Percentiles rank a stretch among this genome's conserved stretches.
Conservation (phyloP, 2,329 filamentous ascomycete genomes). For the Diplodia scrobiculata region DNA sequence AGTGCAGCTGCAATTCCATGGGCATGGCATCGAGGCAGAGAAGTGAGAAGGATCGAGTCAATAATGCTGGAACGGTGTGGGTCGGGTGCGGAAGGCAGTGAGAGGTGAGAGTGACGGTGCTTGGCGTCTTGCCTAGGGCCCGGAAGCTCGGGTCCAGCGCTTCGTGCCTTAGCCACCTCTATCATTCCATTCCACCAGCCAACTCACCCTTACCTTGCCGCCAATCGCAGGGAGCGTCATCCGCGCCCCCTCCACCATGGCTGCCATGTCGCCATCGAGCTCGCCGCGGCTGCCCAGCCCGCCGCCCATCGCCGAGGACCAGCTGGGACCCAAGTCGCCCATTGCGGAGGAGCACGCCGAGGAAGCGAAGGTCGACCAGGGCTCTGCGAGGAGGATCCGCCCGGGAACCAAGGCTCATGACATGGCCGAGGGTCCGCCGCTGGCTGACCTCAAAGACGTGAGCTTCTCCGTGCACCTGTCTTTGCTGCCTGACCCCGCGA, state of each 20-base stretch:
- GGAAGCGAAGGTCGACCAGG: constrained; percentile 65
- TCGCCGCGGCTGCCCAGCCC: constrained; percentile 93
- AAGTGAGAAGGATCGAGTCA: too few species aligned
- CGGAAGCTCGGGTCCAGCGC: neutral
- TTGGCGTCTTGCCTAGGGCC: neutral
- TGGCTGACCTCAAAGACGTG: constrained; percentile 75
- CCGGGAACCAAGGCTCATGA: constrained; percentile 89
- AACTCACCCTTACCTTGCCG: neutral
- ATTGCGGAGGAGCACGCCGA: constrained; percentile 53
- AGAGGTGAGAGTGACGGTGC: neutral
- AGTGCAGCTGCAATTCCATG: too few species aligned
- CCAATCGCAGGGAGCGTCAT: constrained; percentile 19
- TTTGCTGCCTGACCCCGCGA: constrained; percentile 16
- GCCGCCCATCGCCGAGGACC: constrained; percentile 90
- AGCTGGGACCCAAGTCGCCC: constrained; percentile 79
- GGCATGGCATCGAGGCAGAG: too few species aligned
- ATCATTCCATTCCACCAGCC: neutral
- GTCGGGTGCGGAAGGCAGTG: too few species aligned
- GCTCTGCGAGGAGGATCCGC: constrained; percentile 80
- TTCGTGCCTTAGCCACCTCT: neutral
- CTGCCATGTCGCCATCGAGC: constrained; percentile 61
- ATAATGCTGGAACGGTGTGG: too few species aligned
- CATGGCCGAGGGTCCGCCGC: constrained; percentile 87
- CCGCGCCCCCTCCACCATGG: constrained; percentile 40
- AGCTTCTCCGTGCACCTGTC: neutral